Conservation (phyloP, 768 basidiomycete genomes). For the Mrakia hoshinonis region DNA sequence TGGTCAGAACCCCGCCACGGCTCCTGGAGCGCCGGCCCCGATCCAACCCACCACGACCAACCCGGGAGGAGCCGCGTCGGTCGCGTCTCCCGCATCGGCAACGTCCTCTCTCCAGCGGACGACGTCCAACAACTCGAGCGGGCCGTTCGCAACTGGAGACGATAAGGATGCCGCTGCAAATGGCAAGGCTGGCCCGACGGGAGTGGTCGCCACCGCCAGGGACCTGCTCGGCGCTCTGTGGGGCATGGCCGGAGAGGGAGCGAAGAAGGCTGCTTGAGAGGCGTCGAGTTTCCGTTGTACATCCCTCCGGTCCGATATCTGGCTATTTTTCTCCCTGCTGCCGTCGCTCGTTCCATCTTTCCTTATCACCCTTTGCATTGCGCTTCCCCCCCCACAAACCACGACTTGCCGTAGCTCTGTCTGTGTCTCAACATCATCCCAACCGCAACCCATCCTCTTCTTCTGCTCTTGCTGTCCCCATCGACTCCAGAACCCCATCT, state of each 20-base stretch:
- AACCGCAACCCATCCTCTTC: too few relatives aligned
- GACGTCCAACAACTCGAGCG: background rate
- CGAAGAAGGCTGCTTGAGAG: background rate
- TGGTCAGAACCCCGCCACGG: background rate
- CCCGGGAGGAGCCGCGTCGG: background rate
- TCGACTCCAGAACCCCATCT: too few relatives aligned
- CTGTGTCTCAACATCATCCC: too few relatives aligned
- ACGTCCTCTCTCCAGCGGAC: constrained; percentile 13
- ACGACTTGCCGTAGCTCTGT: too few relatives aligned
- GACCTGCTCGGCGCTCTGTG: constrained; percentile 63
- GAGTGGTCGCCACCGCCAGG: constrained; percentile 65
- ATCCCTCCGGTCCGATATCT: too few relatives aligned
- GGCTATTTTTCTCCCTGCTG: too few relatives aligned
- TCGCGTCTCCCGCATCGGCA: background rate
- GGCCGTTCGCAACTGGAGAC: background rate
- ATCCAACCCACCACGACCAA: background rate
- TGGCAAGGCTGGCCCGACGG: constrained; percentile 34
- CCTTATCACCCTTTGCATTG: too few relatives aligned
- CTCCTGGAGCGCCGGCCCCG: background rate
- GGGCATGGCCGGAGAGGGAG: constrained; percentile 36
- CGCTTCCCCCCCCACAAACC: too few relatives aligned
- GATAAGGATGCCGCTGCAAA: constrained; percentile 29
- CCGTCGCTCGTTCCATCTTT: too few relatives aligned
- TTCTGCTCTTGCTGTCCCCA: too few relatives aligned
- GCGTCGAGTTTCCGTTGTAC: background rate